Conservation (phyloP, 306 rosid genomes). For the Dalbergia oliveri region DNA sequence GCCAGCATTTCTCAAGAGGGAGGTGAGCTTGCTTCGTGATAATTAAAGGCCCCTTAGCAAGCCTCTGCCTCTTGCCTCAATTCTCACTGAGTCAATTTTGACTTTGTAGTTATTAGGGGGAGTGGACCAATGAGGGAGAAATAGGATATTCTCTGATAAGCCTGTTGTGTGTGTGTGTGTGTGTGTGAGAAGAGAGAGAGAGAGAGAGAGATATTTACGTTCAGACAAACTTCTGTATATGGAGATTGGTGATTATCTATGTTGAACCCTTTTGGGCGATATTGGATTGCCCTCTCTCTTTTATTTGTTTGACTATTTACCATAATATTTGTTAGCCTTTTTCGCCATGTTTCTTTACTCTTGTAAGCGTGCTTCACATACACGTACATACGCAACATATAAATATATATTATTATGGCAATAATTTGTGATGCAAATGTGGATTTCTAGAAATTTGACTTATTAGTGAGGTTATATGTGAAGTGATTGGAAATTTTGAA, state of each 20-base stretch:
- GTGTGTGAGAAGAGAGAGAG: too few species aligned
- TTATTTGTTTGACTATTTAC: background rate
- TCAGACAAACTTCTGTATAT: slow-evolving; percentile 23
- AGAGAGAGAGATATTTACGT: too few species aligned
- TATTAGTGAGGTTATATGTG: background rate
- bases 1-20: slow-evolving; percentile 81
- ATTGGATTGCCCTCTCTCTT: background rate
- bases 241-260: slow-evolving; percentile 14
- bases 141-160: background rate
- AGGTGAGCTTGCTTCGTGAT: slow-evolving; percentile 58
- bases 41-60: background rate
- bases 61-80: background rate
- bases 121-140: slow-evolving; percentile 32
- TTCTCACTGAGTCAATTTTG: slow-evolving; percentile 1
- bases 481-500: background rate
- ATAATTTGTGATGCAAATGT: slow-evolving; percentile 21
- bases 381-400: background rate
- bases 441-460: background rate
- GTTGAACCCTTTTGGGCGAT: background rate
- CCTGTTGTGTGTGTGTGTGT: background rate
- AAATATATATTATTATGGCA: background rate
- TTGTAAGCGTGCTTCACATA: background rate
- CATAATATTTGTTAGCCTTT: background rate
- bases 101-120: slow-evolving; percentile 19
- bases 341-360: background rate